phyloP scores from a whole-genome alignment of 441 rosid species.

The Metrosideros polymorpha region DNA sequence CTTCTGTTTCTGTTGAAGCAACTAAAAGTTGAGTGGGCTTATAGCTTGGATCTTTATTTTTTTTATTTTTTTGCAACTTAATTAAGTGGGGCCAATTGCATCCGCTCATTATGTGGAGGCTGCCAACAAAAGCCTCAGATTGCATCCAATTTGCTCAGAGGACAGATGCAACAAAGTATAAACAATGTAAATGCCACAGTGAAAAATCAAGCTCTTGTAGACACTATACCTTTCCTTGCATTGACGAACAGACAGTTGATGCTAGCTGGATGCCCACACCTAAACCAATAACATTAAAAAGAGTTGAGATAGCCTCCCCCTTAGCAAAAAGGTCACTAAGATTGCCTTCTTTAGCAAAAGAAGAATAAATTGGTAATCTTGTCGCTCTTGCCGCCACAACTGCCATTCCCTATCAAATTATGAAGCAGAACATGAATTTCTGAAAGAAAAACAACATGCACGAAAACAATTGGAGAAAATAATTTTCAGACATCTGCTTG shows the following conservation, averaged over 20 bases:
- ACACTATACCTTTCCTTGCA: conserved; percentile 72
- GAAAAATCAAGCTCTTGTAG: background rate
- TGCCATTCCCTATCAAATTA: conserved; percentile 78
- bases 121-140: background rate
- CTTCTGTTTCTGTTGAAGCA: background rate
- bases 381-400: conserved; percentile 97
- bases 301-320: conserved; percentile 97
- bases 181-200: background rate
- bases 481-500: background rate
- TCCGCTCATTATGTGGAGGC: background rate
- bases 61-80: background rate
- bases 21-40: background rate
- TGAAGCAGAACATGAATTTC: background rate
- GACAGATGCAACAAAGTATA: background rate
- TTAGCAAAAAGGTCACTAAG: conserved; percentile 94
- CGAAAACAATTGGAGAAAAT: background rate
- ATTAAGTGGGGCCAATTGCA: background rate
- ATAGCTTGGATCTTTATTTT: background rate
- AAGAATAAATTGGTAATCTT: conserved; percentile 85
- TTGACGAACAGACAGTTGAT: conserved; percentile 79
- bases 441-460: background rate
- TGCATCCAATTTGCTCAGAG: background rate
- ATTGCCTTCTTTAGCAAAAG: conserved; percentile 97
- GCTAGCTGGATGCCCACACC: conserved; percentile 84
- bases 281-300: conserved; percentile 75